These are phyloP conservation scores for Guadua angustifolia DNA, from an alignment of 176 grass and related monocot species.

Conservation along the genomic window DNA sequence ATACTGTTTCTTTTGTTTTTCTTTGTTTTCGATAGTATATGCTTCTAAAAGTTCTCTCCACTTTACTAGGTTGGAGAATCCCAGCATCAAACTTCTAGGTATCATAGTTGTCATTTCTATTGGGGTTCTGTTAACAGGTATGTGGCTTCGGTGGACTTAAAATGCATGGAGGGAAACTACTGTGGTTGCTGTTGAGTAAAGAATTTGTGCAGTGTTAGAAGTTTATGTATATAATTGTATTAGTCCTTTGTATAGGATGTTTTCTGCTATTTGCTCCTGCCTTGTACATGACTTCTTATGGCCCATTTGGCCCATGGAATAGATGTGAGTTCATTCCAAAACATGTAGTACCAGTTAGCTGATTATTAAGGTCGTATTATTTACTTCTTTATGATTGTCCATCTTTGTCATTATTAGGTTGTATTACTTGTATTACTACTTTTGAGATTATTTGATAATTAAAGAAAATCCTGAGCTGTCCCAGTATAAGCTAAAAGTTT, in stretches of 20 bases:
- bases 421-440: not conserved
- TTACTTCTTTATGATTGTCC: conserved; percentile 19
- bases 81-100: conserved; percentile 92
- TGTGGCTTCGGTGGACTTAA: not conserved
- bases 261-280: no score
- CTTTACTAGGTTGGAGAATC: conserved; percentile 87
- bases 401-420: not conserved
- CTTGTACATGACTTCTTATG: no score
- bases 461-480: not conserved
- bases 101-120: conserved; percentile 92
- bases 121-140: conserved; percentile 95
- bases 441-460: conserved; percentile 6
- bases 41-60: conserved; percentile 32
- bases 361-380: not conserved
- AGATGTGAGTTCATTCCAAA: no score
- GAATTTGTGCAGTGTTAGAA: not conserved
- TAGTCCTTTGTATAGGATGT: no score
- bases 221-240: no score
- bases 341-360: not conserved
- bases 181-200: conserved; percentile 26
- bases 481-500: not conserved
- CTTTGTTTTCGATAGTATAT: not conserved
- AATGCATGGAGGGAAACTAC: not conserved
- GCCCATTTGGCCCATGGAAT: no score
- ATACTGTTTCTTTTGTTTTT: not conserved